Evolutionary conservation across 2,329 filamentous ascomycete species (phyloP), one percentile per base, ranked within the genome.

Genomic region (Emmonsiellopsis sp.): DNA sequence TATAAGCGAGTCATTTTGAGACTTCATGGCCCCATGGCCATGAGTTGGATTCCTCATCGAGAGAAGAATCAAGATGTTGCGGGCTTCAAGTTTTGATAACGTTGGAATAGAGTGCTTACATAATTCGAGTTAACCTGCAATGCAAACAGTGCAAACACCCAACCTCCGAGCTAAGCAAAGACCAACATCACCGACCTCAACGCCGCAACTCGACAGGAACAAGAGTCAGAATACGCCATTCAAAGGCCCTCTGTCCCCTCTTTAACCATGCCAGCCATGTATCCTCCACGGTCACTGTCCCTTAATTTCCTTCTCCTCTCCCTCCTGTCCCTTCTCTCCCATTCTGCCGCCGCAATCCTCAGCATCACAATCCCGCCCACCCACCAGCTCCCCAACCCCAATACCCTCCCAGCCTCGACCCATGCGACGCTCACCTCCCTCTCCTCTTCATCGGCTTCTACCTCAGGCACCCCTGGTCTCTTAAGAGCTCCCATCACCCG

Each of bases 401-500:
- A 72, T 53, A 53, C 62, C 42, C 70, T 74, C 54, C 61, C 66
- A 65, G 61, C 75, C 61, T 67, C 67, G 53, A 79, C 75, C 42
- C 73, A 83, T 60, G 74, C 77, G 50, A 77, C 81, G 31, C 72
- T 81, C 56, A 72, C 65, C 49, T 69, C 65, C 27, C 69, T 66
- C 61, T 69, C 56, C 61, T 74, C 56, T 63, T 72, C 44, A 73
- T 75, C 59, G 71, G 75, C 45, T 68, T 75, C 21, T 68, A 66
- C 13, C 74, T 81, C 53, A 73, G 53, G 42, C 57, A 50, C 51
- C 66, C 48, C 80, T 84, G 51, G 84, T 84, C 21, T 75, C 40
- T 64, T 78, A 55, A 73, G 78, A 31, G 83, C 87, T 10, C 84
- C 84, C 8, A 73, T 95, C 8, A 83, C 84, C 10, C 74, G 78